A percentile compares a stretch with the other conserved stretches of the same genome.
phyloP scores from a whole-genome alignment of 345 rosid species.

The Euphorbia pulcherrima region DNA sequence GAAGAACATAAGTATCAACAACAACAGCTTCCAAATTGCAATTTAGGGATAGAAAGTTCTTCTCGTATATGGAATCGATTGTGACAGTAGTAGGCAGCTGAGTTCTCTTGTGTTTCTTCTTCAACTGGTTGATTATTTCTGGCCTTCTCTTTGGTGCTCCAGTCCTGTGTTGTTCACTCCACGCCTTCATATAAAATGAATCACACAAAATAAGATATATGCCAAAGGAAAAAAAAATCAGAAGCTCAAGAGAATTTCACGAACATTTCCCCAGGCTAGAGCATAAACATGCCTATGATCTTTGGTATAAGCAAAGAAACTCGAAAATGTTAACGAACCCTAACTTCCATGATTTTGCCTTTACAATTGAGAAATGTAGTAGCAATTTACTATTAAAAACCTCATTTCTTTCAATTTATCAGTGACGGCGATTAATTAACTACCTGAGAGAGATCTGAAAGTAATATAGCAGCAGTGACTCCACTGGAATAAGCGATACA shows the following conservation, averaged over 20 bases:
- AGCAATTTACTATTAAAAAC: neutral
- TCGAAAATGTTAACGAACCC: neutral
- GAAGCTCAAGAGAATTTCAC: neutral
- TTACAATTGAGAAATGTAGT: neutral
- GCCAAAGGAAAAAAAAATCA: neutral
- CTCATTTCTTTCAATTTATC: neutral
- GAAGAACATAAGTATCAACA: conserved; percentile 61
- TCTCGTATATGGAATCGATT: conserved; percentile 73
- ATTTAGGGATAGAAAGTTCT: conserved; percentile 64
- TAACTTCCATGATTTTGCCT: neutral
- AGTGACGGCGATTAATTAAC: neutral
- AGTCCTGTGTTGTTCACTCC: conserved; percentile 66
- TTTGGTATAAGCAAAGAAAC: neutral
- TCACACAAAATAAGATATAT: neutral
- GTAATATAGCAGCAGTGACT: conserved; percentile 78
- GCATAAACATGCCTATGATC: no score
- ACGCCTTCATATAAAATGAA: conserved; percentile 39
- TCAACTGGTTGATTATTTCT: conserved; percentile 53
- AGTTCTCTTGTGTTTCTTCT: conserved; percentile 56
- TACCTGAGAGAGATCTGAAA: conserved; percentile 85
- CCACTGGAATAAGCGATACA: conserved; percentile 86
- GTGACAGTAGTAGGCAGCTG: conserved; percentile 71
- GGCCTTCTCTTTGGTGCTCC: conserved; percentile 62
- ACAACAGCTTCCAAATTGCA: conserved; percentile 79
- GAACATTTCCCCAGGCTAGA: neutral